Base-by-base conservation (phyloP, 2,329 filamentous ascomycete genomes). In the Cladosporium phlei region DNA sequence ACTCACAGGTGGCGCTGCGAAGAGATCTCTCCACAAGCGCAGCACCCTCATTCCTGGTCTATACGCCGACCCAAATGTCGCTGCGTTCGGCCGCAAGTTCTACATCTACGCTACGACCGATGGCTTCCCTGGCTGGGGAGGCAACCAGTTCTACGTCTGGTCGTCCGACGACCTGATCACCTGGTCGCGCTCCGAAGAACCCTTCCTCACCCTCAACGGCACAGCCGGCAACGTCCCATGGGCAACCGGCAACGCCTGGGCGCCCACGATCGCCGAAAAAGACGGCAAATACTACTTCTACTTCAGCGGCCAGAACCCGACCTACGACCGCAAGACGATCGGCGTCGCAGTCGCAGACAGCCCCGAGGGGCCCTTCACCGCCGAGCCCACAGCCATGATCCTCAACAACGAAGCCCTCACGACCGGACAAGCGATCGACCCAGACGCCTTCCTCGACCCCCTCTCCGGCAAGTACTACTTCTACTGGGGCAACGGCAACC, bases 31-130 rank as follows among this genome's bases (percentile, higher is more conserved):
- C 10, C 30, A 45, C 10, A 45, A 45, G 42, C 42, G 42, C 17
- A 48, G 49, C 30, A 38, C 48, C 11, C 24, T 54, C 14, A 54
- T 58, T 21, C 54, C 54, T 10, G 54, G 54, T 20, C 34, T 55
- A 14, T 55, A 55, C 19, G 72, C 71, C 0, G 72, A 75, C 35
- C 73, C 73, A 11, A 74, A 75, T 55, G 70, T 74, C 19, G 69
- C 61, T 14, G 61, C 70, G 12, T 71, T 70, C 46, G 61, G 65
- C 42, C 59, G 67, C 14, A 67, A 64, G 4, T 75, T 72, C 51
- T 75, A 75, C 57, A 67, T 75, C 33, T 75, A 72, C 48, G 63
- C 65, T 1, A 76, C 72, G 0, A 71, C 70, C 0, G 73, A 75
- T 39, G 72, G 72, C 10, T 67, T 65, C 37, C 43, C 63, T 1